Base-by-base conservation (phyloP, 768 basidiomycete genomes). In the Trametes coccinea region DNA sequence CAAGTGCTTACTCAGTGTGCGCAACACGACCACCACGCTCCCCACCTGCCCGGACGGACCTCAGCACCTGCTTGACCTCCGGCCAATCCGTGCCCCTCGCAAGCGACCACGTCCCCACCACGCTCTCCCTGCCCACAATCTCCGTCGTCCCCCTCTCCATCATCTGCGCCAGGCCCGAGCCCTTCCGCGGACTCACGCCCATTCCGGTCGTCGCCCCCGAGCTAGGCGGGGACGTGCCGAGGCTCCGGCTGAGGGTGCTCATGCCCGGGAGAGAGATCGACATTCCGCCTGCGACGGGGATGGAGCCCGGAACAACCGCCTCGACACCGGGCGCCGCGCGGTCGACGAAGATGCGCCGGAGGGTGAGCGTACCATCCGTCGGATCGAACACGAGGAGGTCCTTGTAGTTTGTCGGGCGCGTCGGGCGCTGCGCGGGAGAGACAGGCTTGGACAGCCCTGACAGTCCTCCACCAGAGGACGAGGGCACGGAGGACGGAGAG, bases 331-430 rank as follows among this genome's bases (percentile, higher is more conserved):
- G 41, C 66, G 50, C 67, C 2, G 29, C 17, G 39, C 66, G 72
- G 39, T 86, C 83, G 4, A 87, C 59, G 2, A 74, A 72, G 49
- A 90, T 71, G 1, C 88, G 74, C 29, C 85, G 77, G 47, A 90
- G 73, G 0, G 82, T 81, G 22, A 91, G 75, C 3, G 79, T 73
- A 0, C 83, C 82, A 43, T 84, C 82, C 0, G 71, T 72, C 0
- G 87, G 83, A 67, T 91, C 87, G 66, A 92, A 90, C 2, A 90
- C 67, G 16, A 91, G 78, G 3, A 90, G 62, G 59, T 92, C 89
- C 69, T 88, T 88, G 65, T 80, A 82, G 60, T 85, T 84, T 17
- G 71, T 71, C 11, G 77, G 75, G 16, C 75, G 71, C 5, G 69
- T 74, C 40, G 60, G 64, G n/a, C 57, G 65, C 34, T 60, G 60